phyloP scores from a whole-genome alignment of 2,329 filamentous ascomycete genomes.

The Diaporthe ilicicola region DNA sequence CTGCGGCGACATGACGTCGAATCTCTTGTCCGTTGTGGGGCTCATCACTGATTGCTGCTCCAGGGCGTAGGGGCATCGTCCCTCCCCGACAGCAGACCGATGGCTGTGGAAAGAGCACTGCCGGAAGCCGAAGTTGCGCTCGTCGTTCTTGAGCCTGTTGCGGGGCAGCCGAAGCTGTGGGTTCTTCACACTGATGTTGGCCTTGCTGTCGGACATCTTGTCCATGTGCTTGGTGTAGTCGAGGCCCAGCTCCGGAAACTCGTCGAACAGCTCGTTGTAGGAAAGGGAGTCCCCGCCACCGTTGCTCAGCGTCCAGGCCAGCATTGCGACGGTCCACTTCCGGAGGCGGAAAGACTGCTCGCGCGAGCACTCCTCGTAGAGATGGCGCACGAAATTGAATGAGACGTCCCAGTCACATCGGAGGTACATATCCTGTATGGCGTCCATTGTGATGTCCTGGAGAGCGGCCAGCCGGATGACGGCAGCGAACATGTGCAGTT shows the following conservation, averaged over 20 bases:
- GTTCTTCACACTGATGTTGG: slow-evolving; percentile 66
- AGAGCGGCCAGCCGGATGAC: slow-evolving; percentile 57
- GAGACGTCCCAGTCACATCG: slow-evolving; percentile 66
- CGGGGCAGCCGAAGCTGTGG: slow-evolving; percentile 66
- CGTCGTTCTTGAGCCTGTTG: slow-evolving; percentile 63
- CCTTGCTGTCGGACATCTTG: slow-evolving; percentile 60
- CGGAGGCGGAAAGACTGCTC: slow-evolving; percentile 60
- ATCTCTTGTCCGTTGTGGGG: not conserved
- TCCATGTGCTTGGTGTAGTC: slow-evolving; percentile 62
- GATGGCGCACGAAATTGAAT: slow-evolving; percentile 57
- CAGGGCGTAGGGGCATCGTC: slow-evolving; percentile 53
- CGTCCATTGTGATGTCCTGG: slow-evolving; percentile 66
- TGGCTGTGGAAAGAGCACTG: slow-evolving; percentile 70
- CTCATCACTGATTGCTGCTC: not conserved
- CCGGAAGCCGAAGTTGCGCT: slow-evolving; percentile 67
- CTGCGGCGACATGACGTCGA: not conserved
- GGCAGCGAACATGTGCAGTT: slow-evolving; percentile 66
- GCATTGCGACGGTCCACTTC: slow-evolving; percentile 68
- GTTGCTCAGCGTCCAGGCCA: slow-evolving; percentile 61
- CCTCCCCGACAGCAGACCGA: slow-evolving; percentile 61
- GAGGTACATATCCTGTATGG: slow-evolving; percentile 67
- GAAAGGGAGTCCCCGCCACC: slow-evolving; percentile 40
- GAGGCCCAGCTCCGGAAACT: slow-evolving; percentile 56
- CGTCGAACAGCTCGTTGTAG: slow-evolving; percentile 32
- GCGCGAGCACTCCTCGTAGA: slow-evolving; percentile 63